These are phyloP conservation scores for Psidium friedrichsthalianum DNA, from an alignment of 345 rosid genomes.

Conservation along the genomic window DNA sequence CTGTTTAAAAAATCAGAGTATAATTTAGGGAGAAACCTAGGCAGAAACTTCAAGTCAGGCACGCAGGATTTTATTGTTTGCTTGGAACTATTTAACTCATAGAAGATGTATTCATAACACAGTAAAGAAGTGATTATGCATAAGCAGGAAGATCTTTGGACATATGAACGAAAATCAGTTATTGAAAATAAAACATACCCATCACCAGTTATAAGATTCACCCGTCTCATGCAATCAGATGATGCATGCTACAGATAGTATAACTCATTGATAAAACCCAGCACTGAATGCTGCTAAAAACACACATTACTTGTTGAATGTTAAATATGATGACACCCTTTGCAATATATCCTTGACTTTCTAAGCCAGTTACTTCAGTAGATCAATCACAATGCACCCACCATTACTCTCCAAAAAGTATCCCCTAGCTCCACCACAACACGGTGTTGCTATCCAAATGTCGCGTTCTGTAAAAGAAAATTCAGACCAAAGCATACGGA, in stretches of 20 bases:
- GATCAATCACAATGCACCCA: too few species aligned
- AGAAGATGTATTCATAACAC: background rate
- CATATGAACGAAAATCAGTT: rapidly evolving
- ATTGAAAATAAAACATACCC: background rate
- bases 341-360: too few species aligned
- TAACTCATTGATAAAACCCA: background rate
- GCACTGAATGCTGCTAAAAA: background rate
- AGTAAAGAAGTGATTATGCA: background rate
- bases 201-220: background rate
- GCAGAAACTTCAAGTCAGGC: too few species aligned
- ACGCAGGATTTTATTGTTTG: too few species aligned
- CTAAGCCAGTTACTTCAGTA: background rate
- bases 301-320: background rate
- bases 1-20: slow-evolving; percentile 1
- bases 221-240: background rate
- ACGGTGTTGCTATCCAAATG: too few species aligned
- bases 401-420: too few species aligned
- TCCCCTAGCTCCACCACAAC: too few species aligned
- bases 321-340: too few species aligned
- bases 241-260: background rate
- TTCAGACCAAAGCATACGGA: too few species aligned
- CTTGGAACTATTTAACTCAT: too few species aligned
- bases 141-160: background rate
- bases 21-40: too few species aligned
- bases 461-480: too few species aligned